A percentile compares a stretch with the other conserved stretches of the same genome.
Conservation (phyloP, 1,284 basidiomycete genomes). For the Chalciporus sp. region DNA sequence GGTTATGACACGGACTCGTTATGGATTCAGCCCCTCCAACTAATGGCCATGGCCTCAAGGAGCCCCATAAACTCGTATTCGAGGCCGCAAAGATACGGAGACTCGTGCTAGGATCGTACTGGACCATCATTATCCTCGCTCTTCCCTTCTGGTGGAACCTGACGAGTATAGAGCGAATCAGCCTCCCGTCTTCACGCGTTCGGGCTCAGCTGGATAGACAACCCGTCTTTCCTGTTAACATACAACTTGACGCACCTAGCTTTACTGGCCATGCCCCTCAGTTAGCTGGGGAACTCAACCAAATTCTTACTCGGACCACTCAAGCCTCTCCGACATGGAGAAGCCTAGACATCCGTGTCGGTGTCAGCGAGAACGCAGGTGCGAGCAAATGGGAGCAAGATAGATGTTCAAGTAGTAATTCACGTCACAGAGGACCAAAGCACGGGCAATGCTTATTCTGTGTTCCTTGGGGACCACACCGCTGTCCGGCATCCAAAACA, state of each 20-base stretch:
- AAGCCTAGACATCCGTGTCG: constrained; percentile 41
- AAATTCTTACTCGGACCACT: constrained; percentile 17
- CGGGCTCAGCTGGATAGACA: constrained; percentile 48
- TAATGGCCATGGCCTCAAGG: constrained; percentile 38
- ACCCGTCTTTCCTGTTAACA: constrained; percentile 53
- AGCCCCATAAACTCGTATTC: constrained; percentile 55
- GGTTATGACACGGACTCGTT: constrained; percentile 13
- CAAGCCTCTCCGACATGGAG: constrained; percentile 38
- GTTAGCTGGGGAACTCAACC: constrained; percentile 26
- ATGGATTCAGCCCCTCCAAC: constrained; percentile 24
- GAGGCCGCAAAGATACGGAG: constrained; percentile 52
- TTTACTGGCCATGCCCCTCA: constrained; percentile 11
- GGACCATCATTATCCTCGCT: constrained; percentile 70
- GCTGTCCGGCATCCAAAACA: constrained; percentile 23
- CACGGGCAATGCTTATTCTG: constrained; percentile 19
- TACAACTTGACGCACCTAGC: constrained; percentile 46
- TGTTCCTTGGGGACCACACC: constrained; percentile 30
- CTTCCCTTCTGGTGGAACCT: constrained; percentile 89
- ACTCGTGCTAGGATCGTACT: constrained; percentile 72
- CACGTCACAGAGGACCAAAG: constrained; percentile 17
- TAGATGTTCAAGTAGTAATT: constrained; percentile 10
- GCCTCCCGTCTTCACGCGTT: constrained; percentile 70
- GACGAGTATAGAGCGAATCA: constrained; percentile 81
- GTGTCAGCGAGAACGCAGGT: constrained; percentile 27
- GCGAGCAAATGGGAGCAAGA: constrained; percentile 12